Percentiles rank a stretch among this genome's conserved stretches.
Evolutionary conservation across 805 yeast genomes (phyloP).

Genomic region (Isabelozyma gotoi): DNA sequence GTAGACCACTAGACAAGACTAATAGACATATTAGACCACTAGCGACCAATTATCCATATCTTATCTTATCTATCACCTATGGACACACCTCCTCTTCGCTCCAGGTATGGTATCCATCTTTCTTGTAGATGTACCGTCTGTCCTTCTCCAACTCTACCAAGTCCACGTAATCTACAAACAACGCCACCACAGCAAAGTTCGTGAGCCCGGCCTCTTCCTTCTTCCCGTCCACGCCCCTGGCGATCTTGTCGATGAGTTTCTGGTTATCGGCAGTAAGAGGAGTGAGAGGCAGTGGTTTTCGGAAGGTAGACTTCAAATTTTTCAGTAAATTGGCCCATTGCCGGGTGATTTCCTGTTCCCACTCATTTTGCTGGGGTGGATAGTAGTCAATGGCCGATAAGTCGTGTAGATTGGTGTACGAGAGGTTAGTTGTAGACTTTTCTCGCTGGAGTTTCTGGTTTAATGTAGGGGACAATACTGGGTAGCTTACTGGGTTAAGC

Average conservation of each 20-base stretch:
- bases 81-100: slow-evolving; percentile 79
- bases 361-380: slow-evolving; percentile 61
- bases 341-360: slow-evolving; percentile 62
- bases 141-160: slow-evolving; percentile 59
- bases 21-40: too few relatives aligned
- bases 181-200: slow-evolving; percentile 66
- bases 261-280: slow-evolving; percentile 53
- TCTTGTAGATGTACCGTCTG: slow-evolving; percentile 52
- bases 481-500: slow-evolving; percentile 19
- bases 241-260: slow-evolving; percentile 64
- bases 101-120: slow-evolving; percentile 59
- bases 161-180: slow-evolving; percentile 73
- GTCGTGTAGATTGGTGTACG: slow-evolving; percentile 28
- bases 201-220: slow-evolving; percentile 60
- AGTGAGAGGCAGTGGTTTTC: slow-evolving; percentile 73
- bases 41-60: too few relatives aligned
- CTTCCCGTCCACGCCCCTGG: slow-evolving; percentile 81
- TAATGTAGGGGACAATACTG: slow-evolving; percentile 28
- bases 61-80: too few relatives aligned
- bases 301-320: slow-evolving; percentile 60
- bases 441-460: slow-evolving; percentile 16
- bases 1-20: too few relatives aligned
- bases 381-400: slow-evolving; percentile 19
- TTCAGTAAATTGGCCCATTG: slow-evolving; percentile 65
- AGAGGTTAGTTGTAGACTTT: slow-evolving; percentile 17